Evolutionary conservation across 108 stramenopile genomes (phyloP).

Genomic region (Craspedostauros australis): DNA sequence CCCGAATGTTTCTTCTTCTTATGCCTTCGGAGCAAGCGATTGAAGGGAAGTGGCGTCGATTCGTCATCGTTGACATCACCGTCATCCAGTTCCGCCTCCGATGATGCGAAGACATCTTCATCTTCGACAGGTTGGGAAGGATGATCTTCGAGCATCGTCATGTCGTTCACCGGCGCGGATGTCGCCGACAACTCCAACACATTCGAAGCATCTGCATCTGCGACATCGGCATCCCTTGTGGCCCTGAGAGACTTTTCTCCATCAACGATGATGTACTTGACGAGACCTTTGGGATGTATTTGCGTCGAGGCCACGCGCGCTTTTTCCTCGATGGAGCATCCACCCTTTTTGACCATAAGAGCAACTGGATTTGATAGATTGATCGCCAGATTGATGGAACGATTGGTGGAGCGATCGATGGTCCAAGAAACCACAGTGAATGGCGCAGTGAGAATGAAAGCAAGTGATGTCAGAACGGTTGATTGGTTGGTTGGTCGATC

Average conservation of each 20-base stretch:
- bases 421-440: too few relatives aligned
- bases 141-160: background rate
- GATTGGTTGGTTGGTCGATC: too few relatives aligned
- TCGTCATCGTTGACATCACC: slow-evolving; percentile 6
- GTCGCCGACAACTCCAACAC: background rate
- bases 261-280: slow-evolving; percentile 35
- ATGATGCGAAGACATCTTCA: background rate
- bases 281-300: slow-evolving; percentile 23
- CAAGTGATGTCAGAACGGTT: too few relatives aligned
- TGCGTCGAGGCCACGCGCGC: slow-evolving; percentile 24
- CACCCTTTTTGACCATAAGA: slow-evolving; percentile 27
- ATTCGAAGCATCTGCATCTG: background rate
- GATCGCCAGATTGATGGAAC: too few relatives aligned
- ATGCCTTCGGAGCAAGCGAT: slow-evolving; percentile 2
- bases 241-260: slow-evolving; percentile 1
- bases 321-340: slow-evolving; percentile 43
- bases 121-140: background rate
- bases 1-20: background rate
- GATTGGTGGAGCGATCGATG: too few relatives aligned
- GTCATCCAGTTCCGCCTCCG: background rate
- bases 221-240: background rate
- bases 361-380: too few relatives aligned
- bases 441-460: too few relatives aligned
- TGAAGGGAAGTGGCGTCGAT: background rate
- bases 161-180: background rate